Evolutionary conservation across 805 yeast genomes (phyloP).

Genomic region (Ogataea minuta): DNA sequence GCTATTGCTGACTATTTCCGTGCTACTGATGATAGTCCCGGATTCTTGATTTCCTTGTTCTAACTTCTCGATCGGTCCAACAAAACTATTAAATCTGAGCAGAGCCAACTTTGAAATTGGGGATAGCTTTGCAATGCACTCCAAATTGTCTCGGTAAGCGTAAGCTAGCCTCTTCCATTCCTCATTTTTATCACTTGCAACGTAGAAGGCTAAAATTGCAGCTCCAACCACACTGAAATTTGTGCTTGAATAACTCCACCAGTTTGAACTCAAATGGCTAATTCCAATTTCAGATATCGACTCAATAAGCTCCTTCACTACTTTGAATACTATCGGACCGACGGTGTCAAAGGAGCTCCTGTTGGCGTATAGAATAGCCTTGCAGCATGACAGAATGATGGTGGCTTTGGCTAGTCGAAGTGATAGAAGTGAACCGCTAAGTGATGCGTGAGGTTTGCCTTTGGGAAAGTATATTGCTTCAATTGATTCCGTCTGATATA

Average conservation of each 20-base stretch:
- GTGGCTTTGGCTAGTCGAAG: conserved; percentile 8
- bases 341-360: not conserved
- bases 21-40: not conserved
- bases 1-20: not conserved
- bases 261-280: conserved; percentile 5
- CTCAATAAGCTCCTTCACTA: conserved; percentile 1
- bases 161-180: conserved; percentile 7
- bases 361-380: conserved; percentile 2
- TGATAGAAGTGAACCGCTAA: conserved; percentile 4
- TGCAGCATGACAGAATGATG: conserved; percentile 3
- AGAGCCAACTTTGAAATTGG: conserved; percentile 5
- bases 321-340: not conserved
- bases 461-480: conserved; percentile 8
- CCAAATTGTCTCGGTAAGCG: conserved; percentile 3
- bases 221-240: conserved; percentile 11
- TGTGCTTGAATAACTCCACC: conserved; percentile 14
- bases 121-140: conserved; percentile 2
- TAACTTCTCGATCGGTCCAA: conserved; percentile 1
- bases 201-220: conserved; percentile 8
- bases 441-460: conserved; percentile 1
- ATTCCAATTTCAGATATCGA: conserved; percentile 3
- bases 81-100: conserved; percentile 4
- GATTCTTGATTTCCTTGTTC: too few relatives aligned
- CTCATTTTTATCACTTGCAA: conserved; percentile 2
- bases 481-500: conserved; percentile 1